Conservation (phyloP, 2,329 filamentous ascomycete genomes). For the Pseudogymnoascus sp. region DNA sequence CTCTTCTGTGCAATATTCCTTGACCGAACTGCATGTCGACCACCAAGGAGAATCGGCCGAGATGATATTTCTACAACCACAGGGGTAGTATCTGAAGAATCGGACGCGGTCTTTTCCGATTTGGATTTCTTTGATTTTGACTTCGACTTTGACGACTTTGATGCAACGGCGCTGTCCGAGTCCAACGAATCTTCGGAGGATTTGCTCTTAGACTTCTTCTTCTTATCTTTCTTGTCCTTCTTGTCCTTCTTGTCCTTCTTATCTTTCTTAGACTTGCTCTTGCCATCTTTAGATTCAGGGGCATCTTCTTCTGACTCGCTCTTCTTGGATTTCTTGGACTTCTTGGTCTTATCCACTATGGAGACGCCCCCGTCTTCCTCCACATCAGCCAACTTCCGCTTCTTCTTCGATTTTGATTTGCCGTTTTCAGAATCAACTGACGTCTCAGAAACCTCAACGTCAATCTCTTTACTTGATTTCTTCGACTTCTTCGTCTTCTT, state of each 20-base stretch:
- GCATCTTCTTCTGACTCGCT: constrained; percentile 14
- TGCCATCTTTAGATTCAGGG: constrained; percentile 33
- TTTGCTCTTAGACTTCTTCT: constrained; percentile 31
- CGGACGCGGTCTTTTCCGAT: constrained; percentile 14
- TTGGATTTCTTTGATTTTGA: constrained; percentile 21
- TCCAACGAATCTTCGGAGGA: constrained; percentile 23
- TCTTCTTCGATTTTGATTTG: constrained; percentile 31
- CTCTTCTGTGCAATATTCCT: constrained; percentile 85
- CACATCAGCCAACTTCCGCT: constrained; percentile 40
- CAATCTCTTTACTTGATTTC: constrained; percentile 20
- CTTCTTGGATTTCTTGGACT: constrained; percentile 29
- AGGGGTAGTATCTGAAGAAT: constrained; percentile 25
- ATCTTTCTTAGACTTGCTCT: constrained; percentile 32
- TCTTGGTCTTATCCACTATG: constrained; percentile 24
- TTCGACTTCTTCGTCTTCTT: constrained; percentile 21
- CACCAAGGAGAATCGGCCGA: constrained; percentile 41
- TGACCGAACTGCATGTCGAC: constrained; percentile 67
- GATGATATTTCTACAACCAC: constrained; percentile 37
- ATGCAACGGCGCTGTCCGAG: constrained; percentile 19
- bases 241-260: constrained; percentile 37
- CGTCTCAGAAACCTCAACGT: constrained; percentile 23
- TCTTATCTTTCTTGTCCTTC: constrained; percentile 38
- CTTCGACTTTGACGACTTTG: constrained; percentile 8
- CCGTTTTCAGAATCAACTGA: constrained; percentile 3
- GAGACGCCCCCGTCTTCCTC: constrained; percentile 23